These are phyloP conservation scores for Filosporella fistucella DNA, from an alignment of 495 filamentous ascomycete species.

Conservation along the genomic window DNA sequence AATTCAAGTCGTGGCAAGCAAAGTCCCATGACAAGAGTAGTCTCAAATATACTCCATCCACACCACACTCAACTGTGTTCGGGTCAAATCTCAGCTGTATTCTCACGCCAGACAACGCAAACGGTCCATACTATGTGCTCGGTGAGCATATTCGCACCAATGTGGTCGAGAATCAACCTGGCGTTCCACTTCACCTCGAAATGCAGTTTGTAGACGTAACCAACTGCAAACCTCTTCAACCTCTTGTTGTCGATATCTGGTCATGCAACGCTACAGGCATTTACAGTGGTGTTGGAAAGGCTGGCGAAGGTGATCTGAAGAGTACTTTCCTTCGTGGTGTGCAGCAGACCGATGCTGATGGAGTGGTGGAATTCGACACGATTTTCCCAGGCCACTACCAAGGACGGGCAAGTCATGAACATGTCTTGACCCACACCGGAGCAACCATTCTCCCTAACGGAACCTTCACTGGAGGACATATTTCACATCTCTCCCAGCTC, in stretches of 20 bases:
- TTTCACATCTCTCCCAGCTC: slow-evolving; percentile 54
- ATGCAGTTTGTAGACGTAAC: slow-evolving; percentile 49
- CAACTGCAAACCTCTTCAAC: slow-evolving; percentile 42
- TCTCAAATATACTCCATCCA: slow-evolving; percentile 34
- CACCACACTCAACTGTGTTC: slow-evolving; percentile 45
- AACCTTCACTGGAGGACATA: slow-evolving; percentile 40
- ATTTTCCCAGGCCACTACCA: slow-evolving; percentile 57
- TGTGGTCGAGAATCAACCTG: slow-evolving; percentile 39
- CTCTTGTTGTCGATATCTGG: slow-evolving; percentile 50
- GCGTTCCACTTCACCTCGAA: slow-evolving; percentile 48
- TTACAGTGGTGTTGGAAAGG: slow-evolving; percentile 33
- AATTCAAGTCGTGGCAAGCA: slow-evolving; percentile 30
- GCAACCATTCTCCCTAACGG: slow-evolving; percentile 39
- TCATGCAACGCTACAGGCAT: slow-evolving; percentile 48
- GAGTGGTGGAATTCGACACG: slow-evolving; percentile 48
- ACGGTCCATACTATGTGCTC: slow-evolving; percentile 51
- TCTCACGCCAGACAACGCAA: slow-evolving; percentile 45
- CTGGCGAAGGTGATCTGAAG: slow-evolving; percentile 34
- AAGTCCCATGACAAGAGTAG: slow-evolving; percentile 39
- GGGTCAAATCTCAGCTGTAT: slow-evolving; percentile 41
- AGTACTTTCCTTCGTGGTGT: slow-evolving; percentile 46
- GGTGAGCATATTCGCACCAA: slow-evolving; percentile 49
- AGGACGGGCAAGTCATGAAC: slow-evolving; percentile 50
- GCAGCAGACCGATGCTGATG: slow-evolving; percentile 44
- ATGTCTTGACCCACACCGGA: slow-evolving; percentile 43